Base-by-base conservation (phyloP, 306 rosid genomes). In the Elaeagnus macrophylla region DNA sequence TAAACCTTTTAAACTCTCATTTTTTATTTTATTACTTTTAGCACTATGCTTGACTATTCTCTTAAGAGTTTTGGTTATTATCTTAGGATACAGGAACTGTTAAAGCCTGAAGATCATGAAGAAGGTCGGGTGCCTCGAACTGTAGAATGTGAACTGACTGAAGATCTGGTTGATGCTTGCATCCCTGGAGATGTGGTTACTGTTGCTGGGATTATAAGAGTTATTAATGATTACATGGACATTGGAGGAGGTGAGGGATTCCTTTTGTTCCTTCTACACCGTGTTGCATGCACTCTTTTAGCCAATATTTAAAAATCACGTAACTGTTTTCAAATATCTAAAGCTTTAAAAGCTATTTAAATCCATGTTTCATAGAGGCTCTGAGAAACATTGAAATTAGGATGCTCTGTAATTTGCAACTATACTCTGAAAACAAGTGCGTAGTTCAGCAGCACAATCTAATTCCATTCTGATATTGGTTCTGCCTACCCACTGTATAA, bases 121-220 rank as follows among this genome's bases (percentile, higher is more conserved):
- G 97, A 91, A 76, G 97, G 96, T 32, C 75, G 96, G 51, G 83
- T 91, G 59, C 97, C 97, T 68, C 86, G 96, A 61, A 91, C 96
- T 56, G 96, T 91, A 60, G 96, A 91, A 69, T 91, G 96, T 69
- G 97, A 91, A 61, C 88, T 91, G 54, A 74, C 75, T 38, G 83
- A 84, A 75, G 93, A 86, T 71, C 96, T 91, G 59, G 96, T 87
- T 71, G 96, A 86, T 79, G 81, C 81, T 12, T 86, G 97, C 87
- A 84, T 86, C 70, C 96, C 97, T 54, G 96, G 97, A 68, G 95
- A 91, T 57, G 93, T 87, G 71, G 91, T 91, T 77, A 86, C 96
- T 60, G 96, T 84, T 61, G 78, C 89, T 41, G 97, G 97, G 72
- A 82, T 87, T 48, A 78, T 86, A 59, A 82, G 82, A 75, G 96